Percentiles rank a stretch among this genome's conserved stretches.
Conservation (phyloP, 805 yeast genomes). For the Candida saitoana region DNA sequence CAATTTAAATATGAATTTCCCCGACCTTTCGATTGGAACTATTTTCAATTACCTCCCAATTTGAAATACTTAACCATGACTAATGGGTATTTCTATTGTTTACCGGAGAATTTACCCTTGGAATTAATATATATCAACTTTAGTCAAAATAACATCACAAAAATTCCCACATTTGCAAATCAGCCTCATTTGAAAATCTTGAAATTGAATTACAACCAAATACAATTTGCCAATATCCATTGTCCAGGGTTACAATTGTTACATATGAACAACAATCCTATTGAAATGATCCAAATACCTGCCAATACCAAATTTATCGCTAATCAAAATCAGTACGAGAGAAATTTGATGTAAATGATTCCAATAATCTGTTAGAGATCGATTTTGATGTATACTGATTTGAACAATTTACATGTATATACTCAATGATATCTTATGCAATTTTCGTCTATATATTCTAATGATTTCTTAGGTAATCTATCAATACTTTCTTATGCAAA, state of each 20-base stretch:
- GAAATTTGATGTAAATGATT: no score
- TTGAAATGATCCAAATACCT: not conserved
- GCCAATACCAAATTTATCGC: not conserved
- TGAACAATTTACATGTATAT: no score
- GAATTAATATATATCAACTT: not conserved
- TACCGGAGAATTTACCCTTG: not conserved
- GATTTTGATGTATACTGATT: no score
- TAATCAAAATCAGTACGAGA: no score
- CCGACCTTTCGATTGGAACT: not conserved
- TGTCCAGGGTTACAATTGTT: not conserved
- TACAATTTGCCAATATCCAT: not conserved
- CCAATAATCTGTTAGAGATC: no score
- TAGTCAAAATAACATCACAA: not conserved
- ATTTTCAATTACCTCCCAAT: not conserved
- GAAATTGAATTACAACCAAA: not conserved
- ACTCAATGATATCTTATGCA: no score
- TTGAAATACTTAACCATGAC: not conserved
- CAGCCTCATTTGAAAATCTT: not conserved
- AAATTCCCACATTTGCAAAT: not conserved
- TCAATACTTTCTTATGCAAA: slow-evolving; percentile 49
- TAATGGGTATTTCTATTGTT: not conserved
- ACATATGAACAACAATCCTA: not conserved
- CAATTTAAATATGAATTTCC: not conserved
- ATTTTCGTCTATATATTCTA: no score
- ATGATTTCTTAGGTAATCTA: slow-evolving; percentile 31